Evolutionary conservation across 495 filamentous ascomycete species (phyloP).

Genomic region (Delitschia confertaspora): DNA sequence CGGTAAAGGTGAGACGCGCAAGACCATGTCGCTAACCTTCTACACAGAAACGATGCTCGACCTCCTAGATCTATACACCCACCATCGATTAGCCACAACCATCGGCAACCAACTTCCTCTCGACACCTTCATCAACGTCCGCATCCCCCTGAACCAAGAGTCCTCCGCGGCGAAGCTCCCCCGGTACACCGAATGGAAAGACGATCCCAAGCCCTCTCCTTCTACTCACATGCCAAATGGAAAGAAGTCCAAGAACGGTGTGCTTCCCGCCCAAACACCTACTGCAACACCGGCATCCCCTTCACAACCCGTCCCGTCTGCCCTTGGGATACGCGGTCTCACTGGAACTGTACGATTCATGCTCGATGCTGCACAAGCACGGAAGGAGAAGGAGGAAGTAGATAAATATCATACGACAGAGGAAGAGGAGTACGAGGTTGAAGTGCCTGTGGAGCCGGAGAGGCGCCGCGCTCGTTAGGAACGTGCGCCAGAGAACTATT

Average conservation of each 20-base stretch:
- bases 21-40: neutral
- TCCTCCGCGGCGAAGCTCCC: constrained; percentile 46
- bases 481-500: too few relatives aligned
- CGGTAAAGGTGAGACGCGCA: too few relatives aligned
- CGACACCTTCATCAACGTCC: constrained; percentile 69
- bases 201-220: too few relatives aligned
- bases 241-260: too few relatives aligned
- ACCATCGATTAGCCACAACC: constrained; percentile 62
- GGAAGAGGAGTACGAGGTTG: constrained; percentile 67
- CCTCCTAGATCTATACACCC: constrained; percentile 77
- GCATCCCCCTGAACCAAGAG: constrained; percentile 77
- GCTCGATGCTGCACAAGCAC: constrained; percentile 70
- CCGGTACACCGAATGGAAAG: constrained; percentile 41
- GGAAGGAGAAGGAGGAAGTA: constrained; percentile 58
- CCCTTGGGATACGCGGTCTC: constrained; percentile 46
- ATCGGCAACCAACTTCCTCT: constrained; percentile 62
- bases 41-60: constrained; percentile 69
- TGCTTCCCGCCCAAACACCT: too few relatives aligned
- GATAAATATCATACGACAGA: constrained; percentile 62
- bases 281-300: too few relatives aligned
- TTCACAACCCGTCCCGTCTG: constrained; percentile 28
- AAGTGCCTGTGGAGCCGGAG: constrained; percentile 28
- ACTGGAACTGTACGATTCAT: constrained; percentile 85
- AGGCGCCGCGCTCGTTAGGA: too few relatives aligned
- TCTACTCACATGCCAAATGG: too few relatives aligned